These are phyloP conservation scores for Nasturtium officinale DNA, from an alignment of 345 rosid species.

Conservation along the genomic window DNA sequence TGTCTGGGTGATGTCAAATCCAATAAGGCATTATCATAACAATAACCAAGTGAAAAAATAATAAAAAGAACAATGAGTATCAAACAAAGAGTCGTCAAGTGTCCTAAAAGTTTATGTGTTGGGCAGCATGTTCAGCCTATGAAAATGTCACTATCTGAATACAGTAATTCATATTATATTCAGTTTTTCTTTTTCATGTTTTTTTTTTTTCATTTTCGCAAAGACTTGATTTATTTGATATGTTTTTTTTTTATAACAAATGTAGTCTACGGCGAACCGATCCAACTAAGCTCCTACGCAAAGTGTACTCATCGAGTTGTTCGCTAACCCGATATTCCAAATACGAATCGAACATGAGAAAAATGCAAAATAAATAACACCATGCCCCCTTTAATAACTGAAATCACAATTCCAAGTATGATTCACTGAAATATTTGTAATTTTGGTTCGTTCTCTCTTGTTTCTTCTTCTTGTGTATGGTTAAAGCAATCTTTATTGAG, in stretches of 20 bases:
- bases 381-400: background rate
- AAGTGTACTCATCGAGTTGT: no score
- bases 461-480: background rate
- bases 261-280: no score
- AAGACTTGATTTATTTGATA: background rate
- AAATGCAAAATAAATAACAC: background rate
- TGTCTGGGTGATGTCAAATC: conserved; percentile 30
- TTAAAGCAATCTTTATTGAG: background rate
- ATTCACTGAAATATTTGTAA: background rate
- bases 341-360: background rate
- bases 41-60: background rate
- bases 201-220: background rate
- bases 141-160: conserved; percentile 12
- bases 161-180: conserved; percentile 17
- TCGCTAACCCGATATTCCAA: no score
- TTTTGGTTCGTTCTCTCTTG: background rate
- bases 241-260: no score
- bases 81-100: conserved; percentile 26
- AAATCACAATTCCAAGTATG: background rate
- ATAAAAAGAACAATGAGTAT: background rate
- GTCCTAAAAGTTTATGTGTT: background rate
- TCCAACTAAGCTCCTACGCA: no score
- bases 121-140: conserved; percentile 34
- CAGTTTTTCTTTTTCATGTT: no score
- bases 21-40: conserved; percentile 19